phyloP scores from a whole-genome alignment of 2,329 filamentous ascomycete genomes.

The Cryphonectria parasitica region DNA sequence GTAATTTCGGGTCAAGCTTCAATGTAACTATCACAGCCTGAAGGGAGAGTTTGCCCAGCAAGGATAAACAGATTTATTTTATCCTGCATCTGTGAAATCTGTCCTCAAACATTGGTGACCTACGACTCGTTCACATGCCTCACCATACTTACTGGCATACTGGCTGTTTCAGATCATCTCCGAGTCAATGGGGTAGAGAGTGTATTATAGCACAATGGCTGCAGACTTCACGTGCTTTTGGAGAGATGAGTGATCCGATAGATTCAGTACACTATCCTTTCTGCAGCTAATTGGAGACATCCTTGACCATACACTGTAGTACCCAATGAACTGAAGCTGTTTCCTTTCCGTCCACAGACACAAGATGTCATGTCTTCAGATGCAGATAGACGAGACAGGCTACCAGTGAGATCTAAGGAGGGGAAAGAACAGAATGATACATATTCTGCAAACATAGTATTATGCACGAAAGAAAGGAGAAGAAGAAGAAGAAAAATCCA shows the following conservation, averaged over 20 bases:
- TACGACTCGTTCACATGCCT: not conserved
- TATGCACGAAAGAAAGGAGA: no score
- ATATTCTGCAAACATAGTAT: not conserved
- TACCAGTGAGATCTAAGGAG: no score
- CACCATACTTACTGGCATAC: not conserved
- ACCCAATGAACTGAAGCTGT: not conserved
- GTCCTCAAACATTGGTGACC: not conserved
- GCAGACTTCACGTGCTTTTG: slow-evolving; percentile 1
- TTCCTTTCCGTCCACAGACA: not conserved
- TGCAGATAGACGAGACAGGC: not conserved
- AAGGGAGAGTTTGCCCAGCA: not conserved
- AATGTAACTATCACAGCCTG: not conserved
- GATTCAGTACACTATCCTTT: not conserved
- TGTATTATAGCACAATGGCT: not conserved
- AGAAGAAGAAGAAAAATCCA: not conserved
- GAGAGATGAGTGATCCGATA: not conserved
- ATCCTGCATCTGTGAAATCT: not conserved
- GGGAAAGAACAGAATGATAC: not conserved
- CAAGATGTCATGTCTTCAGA: not conserved
- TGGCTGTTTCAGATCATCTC: not conserved
- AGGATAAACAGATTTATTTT: not conserved
- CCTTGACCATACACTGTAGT: not conserved
- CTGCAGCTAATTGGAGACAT: not conserved
- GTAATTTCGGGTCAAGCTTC: slow-evolving; percentile 12
- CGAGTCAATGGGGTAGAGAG: not conserved